These are phyloP conservation scores for Nymphaea thermarum DNA, from an alignment of 164 flowering plant species.

Conservation along the genomic window DNA sequence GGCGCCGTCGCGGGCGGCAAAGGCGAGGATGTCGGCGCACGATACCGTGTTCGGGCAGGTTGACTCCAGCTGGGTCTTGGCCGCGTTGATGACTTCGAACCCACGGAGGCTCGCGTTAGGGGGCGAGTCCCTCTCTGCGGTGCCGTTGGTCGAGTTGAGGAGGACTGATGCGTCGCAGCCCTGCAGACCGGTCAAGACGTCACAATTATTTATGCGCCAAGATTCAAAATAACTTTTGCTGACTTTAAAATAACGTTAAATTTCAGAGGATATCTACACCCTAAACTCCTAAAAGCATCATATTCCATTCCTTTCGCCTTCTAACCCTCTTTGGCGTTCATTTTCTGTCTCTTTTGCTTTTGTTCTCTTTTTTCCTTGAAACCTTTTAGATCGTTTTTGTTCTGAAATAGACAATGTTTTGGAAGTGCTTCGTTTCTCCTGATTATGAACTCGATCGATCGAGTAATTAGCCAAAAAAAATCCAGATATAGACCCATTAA, in stretches of 20 bases:
- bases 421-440: too few relatives aligned
- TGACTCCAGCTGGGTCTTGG: constrained; percentile 33
- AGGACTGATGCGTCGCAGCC: constrained; percentile 55
- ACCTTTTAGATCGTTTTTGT: too few relatives aligned
- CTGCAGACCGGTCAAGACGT: constrained; percentile 10
- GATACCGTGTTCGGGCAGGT: constrained; percentile 40
- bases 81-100: constrained; percentile 46
- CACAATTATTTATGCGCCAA: too few relatives aligned
- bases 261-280: background rate
- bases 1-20: constrained; percentile 46
- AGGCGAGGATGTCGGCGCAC: constrained; percentile 49
- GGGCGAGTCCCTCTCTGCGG: constrained; percentile 26
- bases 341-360: too few relatives aligned
- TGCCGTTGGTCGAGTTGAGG: constrained; percentile 27
- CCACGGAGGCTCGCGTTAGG: constrained; percentile 37
- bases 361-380: too few relatives aligned
- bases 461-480: too few relatives aligned
- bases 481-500: too few relatives aligned
- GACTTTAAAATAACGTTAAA: too few relatives aligned
- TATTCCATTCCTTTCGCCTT: background rate
- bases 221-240: too few relatives aligned
- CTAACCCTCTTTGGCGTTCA: too few relatives aligned
- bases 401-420: too few relatives aligned
- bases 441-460: too few relatives aligned
- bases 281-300: background rate